Base-by-base conservation (phyloP, 2,329 filamentous ascomycete species). In the Verticillium nonalfalfae region DNA sequence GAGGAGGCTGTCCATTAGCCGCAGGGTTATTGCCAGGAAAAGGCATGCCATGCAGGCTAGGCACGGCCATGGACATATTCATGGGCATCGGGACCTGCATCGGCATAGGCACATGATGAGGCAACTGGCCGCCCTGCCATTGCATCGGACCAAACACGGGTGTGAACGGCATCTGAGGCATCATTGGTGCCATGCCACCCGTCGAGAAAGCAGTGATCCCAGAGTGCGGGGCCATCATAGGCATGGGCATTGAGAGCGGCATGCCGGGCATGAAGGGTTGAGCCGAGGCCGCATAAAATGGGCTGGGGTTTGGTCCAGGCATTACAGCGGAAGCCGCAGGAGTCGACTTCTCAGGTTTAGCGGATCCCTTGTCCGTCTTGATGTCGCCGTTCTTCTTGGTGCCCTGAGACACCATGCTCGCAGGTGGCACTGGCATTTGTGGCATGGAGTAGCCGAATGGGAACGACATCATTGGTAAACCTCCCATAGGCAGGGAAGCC, bases 31-130 rank as follows among this genome's bases (percentile, higher is more conserved):
- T 9, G n/a, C 54, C 54, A 21, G 54, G 33, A 11, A 34, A 56
- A n/a, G 54, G 54, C 26, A 56, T 34, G 26, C 61, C 60, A 40
- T 64, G 64, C 18, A 64, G 60, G 1, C 66, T 64, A 61, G 71
- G 68, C 31, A 71, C 66, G 2, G 70, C 68, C 59, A 73, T 58
- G 31, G 66, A 66, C 35, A 69, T 63, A 10, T 65, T 66, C 40
- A 59, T 59, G 9, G 40, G 58, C 58, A 59, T 59, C 10, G 33
- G 58, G n/a, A 59, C 52, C 7, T 18, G 54, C 26, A 50, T 50
- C 18, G 6, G 40, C 40, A 50, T 50, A n/a, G 40, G 40, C 3
- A 50, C 9, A 26, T 50, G 45, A 10, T 50, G 45, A 13, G 45
- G 45, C 3, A 50, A 50, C 11, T 50, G 45, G 5, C 39, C 39